phyloP scores from a whole-genome alignment of 352 stramenopile genomes.

The Pythium aphanidermatum region DNA sequence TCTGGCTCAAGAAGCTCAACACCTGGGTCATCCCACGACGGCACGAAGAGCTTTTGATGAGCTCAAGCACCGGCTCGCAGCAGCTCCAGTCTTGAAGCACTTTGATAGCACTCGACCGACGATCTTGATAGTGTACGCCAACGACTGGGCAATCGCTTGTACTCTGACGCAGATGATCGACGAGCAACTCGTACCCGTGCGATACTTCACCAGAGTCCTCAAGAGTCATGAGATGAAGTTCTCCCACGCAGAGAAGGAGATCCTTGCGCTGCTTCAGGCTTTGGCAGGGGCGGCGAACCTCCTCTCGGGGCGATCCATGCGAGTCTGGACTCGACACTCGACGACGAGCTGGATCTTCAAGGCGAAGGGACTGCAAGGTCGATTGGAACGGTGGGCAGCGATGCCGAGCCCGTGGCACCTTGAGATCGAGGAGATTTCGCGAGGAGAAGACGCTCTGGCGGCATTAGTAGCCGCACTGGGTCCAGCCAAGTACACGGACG shows the following conservation, averaged over 20 bases:
- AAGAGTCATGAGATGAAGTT: conserved; percentile 6
- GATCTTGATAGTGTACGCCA: conserved; percentile 1
- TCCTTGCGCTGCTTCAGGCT: conserved; percentile 2
- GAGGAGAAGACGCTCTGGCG: conserved; percentile 5
- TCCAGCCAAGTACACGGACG: conserved; percentile 2
- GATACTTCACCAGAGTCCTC: conserved; percentile 3
- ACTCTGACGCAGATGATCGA: neutral
- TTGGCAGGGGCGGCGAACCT: neutral
- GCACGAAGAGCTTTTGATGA: neutral
- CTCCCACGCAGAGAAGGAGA: neutral
- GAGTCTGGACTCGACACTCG: conserved; percentile 2
- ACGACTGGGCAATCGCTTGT: neutral
- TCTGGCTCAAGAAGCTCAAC: neutral
- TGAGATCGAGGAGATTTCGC: neutral
- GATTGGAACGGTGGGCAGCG: neutral
- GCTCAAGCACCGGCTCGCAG: neutral
- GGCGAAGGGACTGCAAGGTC: conserved; percentile 3
- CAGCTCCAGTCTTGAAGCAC: neutral
- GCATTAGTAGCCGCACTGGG: conserved; percentile 2
- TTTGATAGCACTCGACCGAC: neutral
- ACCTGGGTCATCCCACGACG: neutral
- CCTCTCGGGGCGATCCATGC: neutral
- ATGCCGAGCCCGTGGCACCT: conserved; percentile 13
- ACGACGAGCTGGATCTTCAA: conserved; percentile 1
- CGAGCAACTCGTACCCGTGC: conserved; percentile 1